Evolutionary conservation across 1,284 basidiomycete genomes (phyloP).

Genomic region (Mrakiaceae sp.): DNA sequence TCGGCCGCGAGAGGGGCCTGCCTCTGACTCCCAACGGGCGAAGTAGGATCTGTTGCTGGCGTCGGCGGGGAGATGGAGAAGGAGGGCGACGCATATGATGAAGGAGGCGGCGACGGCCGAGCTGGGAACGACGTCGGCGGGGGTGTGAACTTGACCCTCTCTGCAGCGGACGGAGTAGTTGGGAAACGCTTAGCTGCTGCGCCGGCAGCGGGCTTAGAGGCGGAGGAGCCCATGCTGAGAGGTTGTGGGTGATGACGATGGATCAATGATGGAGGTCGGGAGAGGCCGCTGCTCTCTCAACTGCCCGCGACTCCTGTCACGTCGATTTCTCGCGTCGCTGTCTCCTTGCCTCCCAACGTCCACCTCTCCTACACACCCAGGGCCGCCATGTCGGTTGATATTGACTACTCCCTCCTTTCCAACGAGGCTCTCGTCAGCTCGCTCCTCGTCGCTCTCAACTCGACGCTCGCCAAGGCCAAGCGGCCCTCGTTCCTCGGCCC

Average conservation of each 20-base stretch:
- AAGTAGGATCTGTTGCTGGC: neutral
- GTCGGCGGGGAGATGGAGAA: too few relatives aligned
- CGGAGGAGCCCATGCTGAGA: neutral
- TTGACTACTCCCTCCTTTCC: conserved; percentile 43
- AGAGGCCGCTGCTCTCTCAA: too few relatives aligned
- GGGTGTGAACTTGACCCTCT: neutral
- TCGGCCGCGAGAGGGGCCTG: neutral
- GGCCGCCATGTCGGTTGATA: conserved; percentile 39
- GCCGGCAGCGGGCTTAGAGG: neutral
- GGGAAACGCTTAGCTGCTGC: neutral
- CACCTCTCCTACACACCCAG: too few relatives aligned
- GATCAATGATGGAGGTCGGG: neutral
- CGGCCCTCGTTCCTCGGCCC: conserved; percentile 90
- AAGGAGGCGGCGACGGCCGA: neutral
- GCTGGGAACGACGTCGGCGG: neutral
- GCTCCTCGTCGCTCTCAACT: conserved; percentile 68
- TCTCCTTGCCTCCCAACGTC: too few relatives aligned
- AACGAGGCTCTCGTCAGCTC: conserved; percentile 46
- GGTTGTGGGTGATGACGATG: neutral
- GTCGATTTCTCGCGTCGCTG: too few relatives aligned
- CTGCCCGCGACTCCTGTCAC: neutral
- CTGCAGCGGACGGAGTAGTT: neutral
- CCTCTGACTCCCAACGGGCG: neutral
- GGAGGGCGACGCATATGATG: neutral
- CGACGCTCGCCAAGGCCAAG: conserved; percentile 54